These are phyloP conservation scores for Talaromyces albobiverticillius DNA, from an alignment of 2,329 filamentous ascomycete species.

Conservation along the genomic window DNA sequence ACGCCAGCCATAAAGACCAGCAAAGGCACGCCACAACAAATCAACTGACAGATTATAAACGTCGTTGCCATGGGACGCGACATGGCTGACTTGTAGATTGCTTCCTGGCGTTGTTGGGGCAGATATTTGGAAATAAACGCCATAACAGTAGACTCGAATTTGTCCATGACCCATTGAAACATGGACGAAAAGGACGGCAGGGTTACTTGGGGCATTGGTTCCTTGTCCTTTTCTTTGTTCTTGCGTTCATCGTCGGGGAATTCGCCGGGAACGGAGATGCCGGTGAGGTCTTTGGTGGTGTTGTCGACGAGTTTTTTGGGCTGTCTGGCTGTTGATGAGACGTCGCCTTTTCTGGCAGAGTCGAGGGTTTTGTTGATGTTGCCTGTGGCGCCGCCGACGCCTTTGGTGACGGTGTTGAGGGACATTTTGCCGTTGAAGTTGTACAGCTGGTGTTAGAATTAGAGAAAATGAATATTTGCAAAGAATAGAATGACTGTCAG, in stretches of 20 bases:
- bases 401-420: constrained; percentile 23
- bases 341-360: constrained; percentile 17
- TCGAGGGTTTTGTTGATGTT: constrained; percentile 17
- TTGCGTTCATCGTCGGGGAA: constrained; percentile 22
- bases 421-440: constrained; percentile 19
- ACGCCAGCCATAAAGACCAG: constrained; percentile 32
- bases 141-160: constrained; percentile 25
- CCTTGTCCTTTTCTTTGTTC: constrained; percentile 17
- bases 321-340: constrained; percentile 16
- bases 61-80: constrained; percentile 30
- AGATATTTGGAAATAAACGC: constrained; percentile 24
- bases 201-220: constrained; percentile 19
- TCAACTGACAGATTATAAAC: constrained; percentile 30
- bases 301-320: constrained; percentile 17
- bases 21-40: constrained; percentile 34
- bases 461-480: not conserved
- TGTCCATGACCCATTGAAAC: constrained; percentile 24
- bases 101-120: constrained; percentile 25
- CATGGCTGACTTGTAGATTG: constrained; percentile 27
- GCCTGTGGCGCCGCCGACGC: constrained; percentile 21
- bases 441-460: not conserved
- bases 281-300: constrained; percentile 20
- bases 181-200: constrained; percentile 18
- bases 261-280: constrained; percentile 24
- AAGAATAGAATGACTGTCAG: not conserved